Evolutionary conservation across 306 rosid genomes (phyloP).

Genomic region (Acacia acuminata): DNA sequence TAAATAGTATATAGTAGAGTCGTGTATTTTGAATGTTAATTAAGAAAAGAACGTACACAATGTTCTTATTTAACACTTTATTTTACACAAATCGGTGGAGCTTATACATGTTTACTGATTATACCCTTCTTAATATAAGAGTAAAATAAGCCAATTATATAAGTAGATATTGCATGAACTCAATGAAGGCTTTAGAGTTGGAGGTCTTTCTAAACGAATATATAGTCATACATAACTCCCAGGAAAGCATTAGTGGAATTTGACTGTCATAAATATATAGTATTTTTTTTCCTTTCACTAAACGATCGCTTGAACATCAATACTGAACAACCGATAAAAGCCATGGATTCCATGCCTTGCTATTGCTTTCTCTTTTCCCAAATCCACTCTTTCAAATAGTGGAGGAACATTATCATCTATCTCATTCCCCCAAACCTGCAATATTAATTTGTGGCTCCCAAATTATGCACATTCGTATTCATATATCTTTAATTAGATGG

Average conservation of each 20-base stretch:
- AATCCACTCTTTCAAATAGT: slow-evolving; percentile 45
- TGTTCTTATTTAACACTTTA: neutral
- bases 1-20: no score
- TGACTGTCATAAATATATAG: slow-evolving; percentile 52
- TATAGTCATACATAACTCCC: slow-evolving; percentile 93
- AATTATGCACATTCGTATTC: neutral
- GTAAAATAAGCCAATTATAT: neutral
- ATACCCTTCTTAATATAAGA: neutral
- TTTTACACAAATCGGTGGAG: neutral
- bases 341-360: slow-evolving; percentile 96
- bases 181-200: slow-evolving; percentile 20
- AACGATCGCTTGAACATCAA: slow-evolving; percentile 41
- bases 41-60: neutral
- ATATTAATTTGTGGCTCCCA: neutral
- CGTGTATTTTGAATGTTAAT: neutral
- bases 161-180: neutral
- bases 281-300: slow-evolving; percentile 34
- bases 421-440: slow-evolving; percentile 63
- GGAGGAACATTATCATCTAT: neutral
- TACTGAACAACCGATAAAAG: slow-evolving; percentile 61
- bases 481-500: no score
- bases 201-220: slow-evolving; percentile 76
- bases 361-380: slow-evolving; percentile 80
- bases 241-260: slow-evolving; percentile 36
- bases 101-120: neutral